Evolutionary conservation across 768 basidiomycete species (phyloP), one percentile per base, ranked within the genome.

Genomic region (Rubroboletus pulcherrimus): DNA sequence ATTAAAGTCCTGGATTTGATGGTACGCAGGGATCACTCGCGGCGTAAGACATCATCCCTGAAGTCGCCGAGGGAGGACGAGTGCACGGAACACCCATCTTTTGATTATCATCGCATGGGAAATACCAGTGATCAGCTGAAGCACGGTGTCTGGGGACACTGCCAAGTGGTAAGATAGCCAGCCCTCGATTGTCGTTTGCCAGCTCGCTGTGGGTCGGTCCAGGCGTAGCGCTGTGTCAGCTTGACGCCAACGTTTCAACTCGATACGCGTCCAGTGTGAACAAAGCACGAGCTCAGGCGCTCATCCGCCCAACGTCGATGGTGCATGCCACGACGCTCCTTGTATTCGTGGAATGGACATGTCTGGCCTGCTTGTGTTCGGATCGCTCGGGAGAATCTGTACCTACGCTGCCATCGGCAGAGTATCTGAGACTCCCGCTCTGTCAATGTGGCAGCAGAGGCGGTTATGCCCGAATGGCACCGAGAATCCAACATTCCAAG

Each of bases 131-230:
- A 37, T 49, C 48, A 49, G 48, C 35, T 49, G 48, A n/a, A 31
- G 51, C 6, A 11, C 15, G 33, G 58, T 59, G 58, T 59, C 49
- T 53, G 57, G 57, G 57, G 57, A 24, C 48, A n/a, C 6, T 12
- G 7, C 3, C 29, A 10, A 2, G 19, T 11, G 42, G 40, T 46
- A 46, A 43, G 35, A 58, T 42, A 48, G 31, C 21, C 29, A 49
- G 5, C 6, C 51, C 31, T 12, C 8, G 39, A 33, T 9, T 24
- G 41, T 31, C 39, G 1, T 19, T 11, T 37, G 43, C 50, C 46
- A 35, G 47, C 34, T 35, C 9, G 47, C 2, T 48, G 33, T 24
- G 33, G 46, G 45, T 30, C 44, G 11, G 14, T 24, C 24, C 24
- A 17, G 24, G n/a, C 17, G 15, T 46, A 49, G 6, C 56, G 46